Evolutionary conservation across 805 yeast species (phyloP), one percentile per base, ranked within the genome.

Genomic region (Teunomyces lycoperdinae): DNA sequence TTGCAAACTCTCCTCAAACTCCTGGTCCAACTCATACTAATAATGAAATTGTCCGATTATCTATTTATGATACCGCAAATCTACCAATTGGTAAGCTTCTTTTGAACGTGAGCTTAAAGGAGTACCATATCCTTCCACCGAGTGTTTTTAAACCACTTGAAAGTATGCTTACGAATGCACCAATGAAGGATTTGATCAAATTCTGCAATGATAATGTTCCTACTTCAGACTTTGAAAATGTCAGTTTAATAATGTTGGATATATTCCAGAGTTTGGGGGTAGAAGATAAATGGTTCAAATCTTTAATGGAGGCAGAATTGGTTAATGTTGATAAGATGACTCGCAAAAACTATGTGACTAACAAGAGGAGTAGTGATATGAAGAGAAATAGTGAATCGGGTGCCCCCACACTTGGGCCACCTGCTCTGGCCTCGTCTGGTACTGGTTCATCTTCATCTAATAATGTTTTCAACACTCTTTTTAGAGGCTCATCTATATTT

Each of bases 401-500:
- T 43, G 49, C 11, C 42, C 35, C 10, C 24, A 33, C 24, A 2
- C 24, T 44, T 24, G 45, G 45, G 28, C 48, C 36, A 4, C 39
- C 42, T 31, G 42, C 38, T 14, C 30, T 46, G 9, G 32, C 47
- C 9, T 32, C 48, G 6, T 20, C 24, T 35, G 44, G 41, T 2
- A 10, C 44, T 16, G 42, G 46, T 9, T 30, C 50, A 5, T 41
- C 60, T 5, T 55, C 66, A 0, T 54, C 60, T 20, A 67, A 64
- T 48, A 68, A 68, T 52, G 73, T 67, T 2, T 68, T 68, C 56
- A 68, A 68, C 50, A 68, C 73, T 0, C 55, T 68, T 11, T 92
- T 92, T 59, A 75, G 99, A 55, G 96, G 97, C 0, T 87, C 89
- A 48, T 83, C 96, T 1, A 74, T 92, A 4, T 73, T 94, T 50